Base-by-base conservation (phyloP, 139 green algal species). In the Volvox africanus region DNA sequence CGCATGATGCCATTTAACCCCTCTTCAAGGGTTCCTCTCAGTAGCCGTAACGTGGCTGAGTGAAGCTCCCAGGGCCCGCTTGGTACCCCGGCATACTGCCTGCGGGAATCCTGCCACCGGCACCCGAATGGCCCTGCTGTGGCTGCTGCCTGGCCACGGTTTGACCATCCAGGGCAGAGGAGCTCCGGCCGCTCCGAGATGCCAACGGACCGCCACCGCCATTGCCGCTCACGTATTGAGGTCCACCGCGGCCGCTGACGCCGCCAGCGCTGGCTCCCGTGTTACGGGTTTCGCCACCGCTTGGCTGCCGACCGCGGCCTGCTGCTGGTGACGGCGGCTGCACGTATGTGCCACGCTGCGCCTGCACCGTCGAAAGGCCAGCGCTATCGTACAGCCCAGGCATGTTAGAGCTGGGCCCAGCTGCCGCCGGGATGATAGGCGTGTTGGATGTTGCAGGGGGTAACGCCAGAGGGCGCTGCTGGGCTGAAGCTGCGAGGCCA, bases 391-490 rank as follows among this genome's bases (percentile, higher is more conserved):
- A 86, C 80, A 71, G 44, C 44, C 44, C 44, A 55, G 44, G 5
- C 44, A 55, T 55, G 44, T 55, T 55, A 55, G 44, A 55, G 76
- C 33, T 32, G 33, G n/a, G 32, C 11, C 16, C 32, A 19, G 33
- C 33, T 5, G 30, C 16, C 76, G 33, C 30, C 76, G 33, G 18
- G 30, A 36, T 36, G 21, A 32, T 5, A 22, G 18, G 22, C 44
- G 84, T 55, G 9, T 55, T 55, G 9, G 44, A 55, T 55, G 44
- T 55, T 9, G 44, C 62, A 44, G 22, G 61, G 6, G 86, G 86
- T 55, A 90, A 69, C 36, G 86, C 86, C 44, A 90, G 32, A 19
- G 50, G 71, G 0, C 86, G 71, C 44, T 83, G 85, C 30, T 28
- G 11, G 6, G 28, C 61, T 1, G 44, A n/a, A 28, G 50, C 73